These are phyloP conservation scores for Populus davidiana DNA, from an alignment of 345 rosid genomes.

Conservation along the genomic window DNA sequence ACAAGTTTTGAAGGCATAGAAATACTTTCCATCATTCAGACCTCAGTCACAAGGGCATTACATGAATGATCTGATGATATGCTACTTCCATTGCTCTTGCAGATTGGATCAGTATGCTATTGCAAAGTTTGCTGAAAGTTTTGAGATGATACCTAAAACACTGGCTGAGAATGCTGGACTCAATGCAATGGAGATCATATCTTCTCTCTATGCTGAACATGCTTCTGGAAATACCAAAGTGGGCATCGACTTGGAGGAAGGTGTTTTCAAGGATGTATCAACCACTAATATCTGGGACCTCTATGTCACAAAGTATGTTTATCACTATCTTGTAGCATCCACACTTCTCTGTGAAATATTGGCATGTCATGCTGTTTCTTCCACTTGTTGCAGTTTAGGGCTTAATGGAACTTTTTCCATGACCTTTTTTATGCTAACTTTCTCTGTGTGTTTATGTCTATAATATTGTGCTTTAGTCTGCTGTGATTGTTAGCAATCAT, in stretches of 20 bases:
- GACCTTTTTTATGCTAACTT: not conserved
- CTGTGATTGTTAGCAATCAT: not conserved
- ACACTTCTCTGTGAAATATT: not conserved
- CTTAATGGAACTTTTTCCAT: not conserved
- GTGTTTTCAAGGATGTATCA: constrained; percentile 72
- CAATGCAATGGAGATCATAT: constrained; percentile 90
- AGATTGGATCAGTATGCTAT: constrained; percentile 97
- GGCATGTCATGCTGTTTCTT: not conserved
- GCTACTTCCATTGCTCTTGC: constrained; percentile 26
- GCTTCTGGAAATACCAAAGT: constrained; percentile 85
- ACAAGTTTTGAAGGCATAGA: not conserved
- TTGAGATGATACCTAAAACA: constrained; percentile 91
- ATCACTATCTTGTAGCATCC: not conserved
- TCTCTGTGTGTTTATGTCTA: not conserved
- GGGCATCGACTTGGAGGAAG: constrained; percentile 85
- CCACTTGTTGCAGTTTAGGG: not conserved
- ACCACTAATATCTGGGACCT: constrained; percentile 80
- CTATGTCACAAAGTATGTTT: constrained; percentile 69
- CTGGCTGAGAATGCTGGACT: constrained; percentile 97
- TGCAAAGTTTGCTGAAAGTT: constrained; percentile 91
- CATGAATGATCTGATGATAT: not conserved
- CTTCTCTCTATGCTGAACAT: constrained; percentile 83
- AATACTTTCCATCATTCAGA: not conserved
- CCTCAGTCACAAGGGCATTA: not conserved
- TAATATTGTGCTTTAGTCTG: not conserved